phyloP scores from a whole-genome alignment of 2,329 filamentous ascomycete genomes.

The Emericellopsis cladophorae region DNA sequence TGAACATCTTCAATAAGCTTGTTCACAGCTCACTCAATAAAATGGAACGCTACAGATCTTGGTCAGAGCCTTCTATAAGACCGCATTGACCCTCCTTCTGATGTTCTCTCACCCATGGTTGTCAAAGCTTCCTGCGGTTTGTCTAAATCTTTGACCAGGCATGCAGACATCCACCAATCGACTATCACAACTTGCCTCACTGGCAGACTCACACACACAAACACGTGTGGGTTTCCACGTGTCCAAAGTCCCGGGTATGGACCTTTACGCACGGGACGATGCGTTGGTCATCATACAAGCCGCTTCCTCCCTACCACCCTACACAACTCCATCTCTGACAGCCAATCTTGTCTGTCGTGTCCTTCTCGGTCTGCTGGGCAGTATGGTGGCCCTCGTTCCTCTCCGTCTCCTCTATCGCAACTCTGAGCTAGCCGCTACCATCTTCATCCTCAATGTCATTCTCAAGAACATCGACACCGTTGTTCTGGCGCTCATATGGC shows the following conservation, averaged over 20 bases:
- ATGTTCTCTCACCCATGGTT: too few relatives aligned
- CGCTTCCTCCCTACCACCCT: slow-evolving; percentile 9
- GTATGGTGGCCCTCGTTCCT: slow-evolving; percentile 35
- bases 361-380: slow-evolving; percentile 29
- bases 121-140: too few relatives aligned
- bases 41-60: too few relatives aligned
- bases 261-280: neutral
- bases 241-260: neutral
- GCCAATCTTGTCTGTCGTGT: slow-evolving; percentile 38
- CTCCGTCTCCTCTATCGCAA: slow-evolving; percentile 36
- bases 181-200: neutral
- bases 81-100: too few relatives aligned
- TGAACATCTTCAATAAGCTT: too few relatives aligned
- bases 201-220: neutral
- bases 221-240: too few relatives aligned
- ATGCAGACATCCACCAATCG: too few relatives aligned
- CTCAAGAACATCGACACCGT: slow-evolving; percentile 34
- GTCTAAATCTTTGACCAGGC: too few relatives aligned
- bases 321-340: slow-evolving; percentile 16
- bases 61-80: too few relatives aligned
- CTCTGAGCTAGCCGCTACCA: slow-evolving; percentile 38
- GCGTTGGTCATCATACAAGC: slow-evolving; percentile 9
- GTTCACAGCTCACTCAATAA: too few relatives aligned
- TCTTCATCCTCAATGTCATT: slow-evolving; percentile 32
- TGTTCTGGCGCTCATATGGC: slow-evolving; percentile 40